These are phyloP conservation scores for Paragyromitra xinjiangensis DNA, from an alignment of 495 filamentous ascomycete genomes.

Conservation along the genomic window DNA sequence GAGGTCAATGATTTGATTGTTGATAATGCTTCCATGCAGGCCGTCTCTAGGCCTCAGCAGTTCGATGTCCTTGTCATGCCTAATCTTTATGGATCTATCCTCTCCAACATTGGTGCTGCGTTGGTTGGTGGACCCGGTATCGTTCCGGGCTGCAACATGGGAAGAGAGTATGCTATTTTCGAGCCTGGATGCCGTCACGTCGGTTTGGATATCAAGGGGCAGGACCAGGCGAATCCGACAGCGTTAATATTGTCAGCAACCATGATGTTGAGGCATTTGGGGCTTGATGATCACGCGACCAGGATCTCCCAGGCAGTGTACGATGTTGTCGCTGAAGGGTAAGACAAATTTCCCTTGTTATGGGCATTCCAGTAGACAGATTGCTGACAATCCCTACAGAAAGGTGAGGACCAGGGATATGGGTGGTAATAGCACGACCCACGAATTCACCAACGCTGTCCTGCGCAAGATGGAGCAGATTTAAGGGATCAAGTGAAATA, in stretches of 20 bases:
- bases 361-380: background rate
- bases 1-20: conserved; percentile 99
- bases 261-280: conserved; percentile 96
- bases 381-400: conserved; percentile 63
- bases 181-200: conserved; percentile 99
- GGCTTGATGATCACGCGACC: conserved; percentile 96
- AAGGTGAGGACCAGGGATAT: conserved; percentile 90
- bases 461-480: conserved; percentile 85
- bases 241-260: conserved; percentile 92
- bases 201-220: conserved; percentile 98
- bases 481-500: conserved; percentile 4
- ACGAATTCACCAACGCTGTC: conserved; percentile 94
- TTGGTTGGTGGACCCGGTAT: conserved; percentile 98
- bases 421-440: conserved; percentile 86
- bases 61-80: conserved; percentile 99
- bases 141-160: conserved; percentile 99
- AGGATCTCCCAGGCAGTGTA: conserved; percentile 97
- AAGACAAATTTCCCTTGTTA: conserved; percentile 59
- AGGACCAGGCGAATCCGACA: conserved; percentile 97
- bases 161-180: conserved; percentile 96
- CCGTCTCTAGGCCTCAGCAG: conserved; percentile 92
- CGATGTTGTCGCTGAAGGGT: conserved; percentile 93
- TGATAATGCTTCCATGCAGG: conserved; percentile 99
- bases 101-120: conserved; percentile 98
- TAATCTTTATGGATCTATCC: conserved; percentile 97